Evolutionary conservation across 1,139 yeast genomes (phyloP).

Genomic region (Zygosaccharomyces sapae): DNA sequence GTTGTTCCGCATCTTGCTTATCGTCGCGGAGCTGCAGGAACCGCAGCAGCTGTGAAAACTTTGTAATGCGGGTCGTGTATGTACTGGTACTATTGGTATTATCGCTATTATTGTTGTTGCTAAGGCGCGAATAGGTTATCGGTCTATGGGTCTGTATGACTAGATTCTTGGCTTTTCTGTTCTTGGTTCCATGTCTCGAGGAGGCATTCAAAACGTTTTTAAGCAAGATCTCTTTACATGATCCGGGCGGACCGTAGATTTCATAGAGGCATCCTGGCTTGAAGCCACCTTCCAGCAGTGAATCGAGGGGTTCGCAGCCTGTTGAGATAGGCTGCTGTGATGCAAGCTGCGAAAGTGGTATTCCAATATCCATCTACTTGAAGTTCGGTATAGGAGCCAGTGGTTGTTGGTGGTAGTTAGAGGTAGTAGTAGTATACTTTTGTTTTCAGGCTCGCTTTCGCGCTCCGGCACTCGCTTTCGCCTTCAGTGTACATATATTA

Average conservation of each 20-base stretch:
- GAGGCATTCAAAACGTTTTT: neutral
- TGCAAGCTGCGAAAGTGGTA: slow-evolving; percentile 34
- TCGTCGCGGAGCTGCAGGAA: slow-evolving; percentile 16
- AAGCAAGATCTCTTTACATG: neutral
- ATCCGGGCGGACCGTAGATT: slow-evolving; percentile 35
- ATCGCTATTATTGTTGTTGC: no score
- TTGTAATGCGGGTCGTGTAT: slow-evolving; percentile 14
- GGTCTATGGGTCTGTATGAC: slow-evolving; percentile 31
- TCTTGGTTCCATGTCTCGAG: neutral
- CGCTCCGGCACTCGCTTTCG: neutral
- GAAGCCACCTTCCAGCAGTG: slow-evolving; percentile 27
- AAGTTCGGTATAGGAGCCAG: neutral
- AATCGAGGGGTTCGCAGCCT: slow-evolving; percentile 28
- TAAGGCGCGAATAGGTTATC: slow-evolving; percentile 1
- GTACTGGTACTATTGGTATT: neutral
- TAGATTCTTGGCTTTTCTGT: slow-evolving; percentile 17
- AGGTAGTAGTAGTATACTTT: neutral
- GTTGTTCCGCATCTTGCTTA: slow-evolving; percentile 1
- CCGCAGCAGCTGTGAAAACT: slow-evolving; percentile 28
- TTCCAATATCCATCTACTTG: slow-evolving; percentile 30
- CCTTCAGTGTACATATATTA: slow-evolving; percentile 7
- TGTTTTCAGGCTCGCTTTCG: neutral
- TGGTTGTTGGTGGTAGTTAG: neutral
- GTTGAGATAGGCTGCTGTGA: slow-evolving; percentile 23
- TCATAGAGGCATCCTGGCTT: slow-evolving; percentile 32